Evolutionary conservation across 2,329 filamentous ascomycete genomes (phyloP).

Genomic region (Colletotrichum aenigma): DNA sequence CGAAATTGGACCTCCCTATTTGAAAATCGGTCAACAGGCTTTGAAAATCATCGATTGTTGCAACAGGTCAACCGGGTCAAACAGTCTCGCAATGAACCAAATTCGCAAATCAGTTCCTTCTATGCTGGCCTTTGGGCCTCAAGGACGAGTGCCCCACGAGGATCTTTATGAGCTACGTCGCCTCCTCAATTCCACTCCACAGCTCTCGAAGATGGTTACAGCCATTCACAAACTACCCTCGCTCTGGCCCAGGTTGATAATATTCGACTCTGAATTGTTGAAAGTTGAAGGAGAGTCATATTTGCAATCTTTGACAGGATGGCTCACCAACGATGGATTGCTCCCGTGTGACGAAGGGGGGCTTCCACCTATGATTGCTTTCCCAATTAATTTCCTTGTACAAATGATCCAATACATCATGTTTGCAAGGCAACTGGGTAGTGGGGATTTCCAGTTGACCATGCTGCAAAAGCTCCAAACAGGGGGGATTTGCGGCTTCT

Average conservation of each 20-base stretch:
- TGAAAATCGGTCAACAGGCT: neutral
- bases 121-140: neutral
- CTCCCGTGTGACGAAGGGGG: neutral
- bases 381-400: neutral
- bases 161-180: neutral
- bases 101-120: neutral
- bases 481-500: conserved; percentile 33
- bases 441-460: neutral
- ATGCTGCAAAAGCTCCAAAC: neutral
- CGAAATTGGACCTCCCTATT: neutral
- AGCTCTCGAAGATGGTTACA: neutral
- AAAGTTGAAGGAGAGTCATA: neutral
- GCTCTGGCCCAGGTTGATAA: neutral
- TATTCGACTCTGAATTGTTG: neutral
- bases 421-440: neutral
- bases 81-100: neutral
- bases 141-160: neutral
- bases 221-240: neutral
- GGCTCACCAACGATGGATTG: neutral
- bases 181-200: neutral
- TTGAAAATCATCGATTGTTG: neutral
- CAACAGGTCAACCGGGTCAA: neutral
- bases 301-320: neutral
- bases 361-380: neutral
- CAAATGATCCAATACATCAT: neutral